Percentiles rank a stretch among this genome's conserved stretches.
Evolutionary conservation across 2,329 filamentous ascomycete genomes (phyloP).

Genomic region (Nigrospora osmanthi): DNA sequence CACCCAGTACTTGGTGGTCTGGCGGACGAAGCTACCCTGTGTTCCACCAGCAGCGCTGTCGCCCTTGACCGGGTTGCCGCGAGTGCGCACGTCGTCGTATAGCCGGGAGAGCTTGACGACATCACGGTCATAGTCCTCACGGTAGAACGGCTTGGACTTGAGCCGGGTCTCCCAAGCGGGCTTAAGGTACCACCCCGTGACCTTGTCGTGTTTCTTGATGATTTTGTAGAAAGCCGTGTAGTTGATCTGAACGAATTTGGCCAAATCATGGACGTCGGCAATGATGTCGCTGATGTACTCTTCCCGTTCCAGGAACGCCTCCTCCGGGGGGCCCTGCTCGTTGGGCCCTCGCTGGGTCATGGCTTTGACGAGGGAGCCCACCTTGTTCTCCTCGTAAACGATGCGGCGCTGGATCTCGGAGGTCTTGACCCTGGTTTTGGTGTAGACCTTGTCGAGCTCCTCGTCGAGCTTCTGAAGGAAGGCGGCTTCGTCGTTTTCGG

Average conservation of each 20-base stretch:
- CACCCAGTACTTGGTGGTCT: constrained; percentile 99
- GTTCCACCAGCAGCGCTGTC: constrained; percentile 85
- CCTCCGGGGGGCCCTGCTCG: constrained; percentile 63
- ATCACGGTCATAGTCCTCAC: constrained; percentile 95
- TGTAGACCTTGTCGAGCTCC: constrained; percentile 96
- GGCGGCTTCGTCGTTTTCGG: constrained; percentile 80
- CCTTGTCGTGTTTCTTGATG: constrained; percentile 99
- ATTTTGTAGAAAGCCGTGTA: constrained; percentile 99
- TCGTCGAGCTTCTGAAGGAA: constrained; percentile 83
- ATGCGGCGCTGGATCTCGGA: constrained; percentile 93
- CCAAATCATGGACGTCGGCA: constrained; percentile 93
- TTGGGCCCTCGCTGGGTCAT: constrained; percentile 55
- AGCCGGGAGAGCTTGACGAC: constrained; percentile 91
- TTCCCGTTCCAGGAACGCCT: constrained; percentile 90
- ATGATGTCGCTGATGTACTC: constrained; percentile 96
- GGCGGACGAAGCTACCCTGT: constrained; percentile 92
- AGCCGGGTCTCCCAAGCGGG: constrained; percentile 93
- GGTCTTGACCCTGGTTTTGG: constrained; percentile 94
- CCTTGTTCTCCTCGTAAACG: constrained; percentile 83
- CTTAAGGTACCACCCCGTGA: constrained; percentile 85
- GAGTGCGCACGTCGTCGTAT: constrained; percentile 88
- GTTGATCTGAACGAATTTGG: constrained; percentile 97
- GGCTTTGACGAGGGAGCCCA: constrained; percentile 53
- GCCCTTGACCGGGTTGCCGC: constrained; percentile 86
- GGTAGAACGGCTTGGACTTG: constrained; percentile 96